These are phyloP conservation scores for Raphanus raphanistrum DNA, from an alignment of 345 rosid genomes.

Conservation along the genomic window DNA sequence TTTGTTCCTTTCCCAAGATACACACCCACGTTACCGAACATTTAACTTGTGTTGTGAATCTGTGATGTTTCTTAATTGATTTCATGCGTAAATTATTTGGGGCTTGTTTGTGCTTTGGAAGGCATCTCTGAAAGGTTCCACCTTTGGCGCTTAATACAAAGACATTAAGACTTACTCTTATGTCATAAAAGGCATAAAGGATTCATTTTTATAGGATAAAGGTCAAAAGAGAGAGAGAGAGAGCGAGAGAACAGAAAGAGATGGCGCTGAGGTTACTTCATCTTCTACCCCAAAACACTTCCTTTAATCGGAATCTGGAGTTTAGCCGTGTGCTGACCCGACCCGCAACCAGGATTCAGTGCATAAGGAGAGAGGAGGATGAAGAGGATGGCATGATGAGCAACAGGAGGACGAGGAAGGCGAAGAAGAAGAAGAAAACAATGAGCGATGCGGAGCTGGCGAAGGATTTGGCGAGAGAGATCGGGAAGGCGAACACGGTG, in stretches of 20 bases:
- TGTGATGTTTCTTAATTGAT: neutral
- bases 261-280: conserved; percentile 51
- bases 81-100: neutral
- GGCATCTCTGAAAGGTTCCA: neutral
- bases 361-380: conserved; percentile 31
- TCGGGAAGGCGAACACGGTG: conserved; percentile 55
- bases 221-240: neutral
- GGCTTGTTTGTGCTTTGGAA: neutral
- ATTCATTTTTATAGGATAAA: conserved; percentile 4
- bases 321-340: conserved; percentile 16
- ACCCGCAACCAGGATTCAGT: conserved; percentile 41
- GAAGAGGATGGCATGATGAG: conserved; percentile 23
- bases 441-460: conserved; percentile 53
- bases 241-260: neutral
- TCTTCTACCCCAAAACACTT: conserved; percentile 28
- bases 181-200: neutral
- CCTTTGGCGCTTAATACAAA: neutral
- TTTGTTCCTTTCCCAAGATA: conserved; percentile 2
- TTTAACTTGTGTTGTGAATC: neutral
- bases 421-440: conserved; percentile 27
- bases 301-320: conserved; percentile 17
- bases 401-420: conserved; percentile 25
- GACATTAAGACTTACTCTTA: neutral
- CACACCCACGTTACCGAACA: neutral
- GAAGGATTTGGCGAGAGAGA: conserved; percentile 55